phyloP scores from a whole-genome alignment of 768 basidiomycete species.

The Stropharia rugosoannulata region DNA sequence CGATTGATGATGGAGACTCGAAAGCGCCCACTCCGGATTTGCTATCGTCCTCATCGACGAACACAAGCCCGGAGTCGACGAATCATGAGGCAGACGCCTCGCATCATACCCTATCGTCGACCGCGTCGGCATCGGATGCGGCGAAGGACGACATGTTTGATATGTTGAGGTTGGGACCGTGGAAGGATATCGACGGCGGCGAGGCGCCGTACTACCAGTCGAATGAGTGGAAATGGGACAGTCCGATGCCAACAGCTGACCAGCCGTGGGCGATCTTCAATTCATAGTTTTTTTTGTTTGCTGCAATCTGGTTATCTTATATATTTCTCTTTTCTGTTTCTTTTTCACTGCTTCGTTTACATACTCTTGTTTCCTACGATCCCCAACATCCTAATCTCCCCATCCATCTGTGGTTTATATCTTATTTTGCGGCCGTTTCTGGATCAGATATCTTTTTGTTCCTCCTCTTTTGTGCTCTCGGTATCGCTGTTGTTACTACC shows the following conservation, averaged over 20 bases:
- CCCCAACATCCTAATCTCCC: slow-evolving; percentile 25
- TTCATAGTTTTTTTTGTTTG: slow-evolving; percentile 43
- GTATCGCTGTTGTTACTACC: slow-evolving; percentile 35
- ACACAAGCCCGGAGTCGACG: slow-evolving; percentile 70
- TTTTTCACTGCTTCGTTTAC: slow-evolving; percentile 17
- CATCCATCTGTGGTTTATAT: slow-evolving; percentile 32
- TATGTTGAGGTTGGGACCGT: slow-evolving; percentile 54
- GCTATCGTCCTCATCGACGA: slow-evolving; percentile 66
- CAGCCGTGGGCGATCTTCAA: slow-evolving; percentile 74
- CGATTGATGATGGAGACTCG: slow-evolving; percentile 61
- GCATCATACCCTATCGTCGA: slow-evolving; percentile 41
- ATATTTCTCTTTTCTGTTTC: slow-evolving; percentile 21
- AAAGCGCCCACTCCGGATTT: slow-evolving; percentile 79
- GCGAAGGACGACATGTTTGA: slow-evolving; percentile 57
- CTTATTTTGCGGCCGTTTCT: slow-evolving; percentile 23
- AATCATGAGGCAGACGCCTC: slow-evolving; percentile 58
- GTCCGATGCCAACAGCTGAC: slow-evolving; percentile 61
- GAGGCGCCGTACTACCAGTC: slow-evolving; percentile 68
- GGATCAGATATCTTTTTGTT: slow-evolving; percentile 15
- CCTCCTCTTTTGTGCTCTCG: slow-evolving; percentile 34
- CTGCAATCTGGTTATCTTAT: slow-evolving; percentile 24
- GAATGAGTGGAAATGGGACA: slow-evolving; percentile 73
- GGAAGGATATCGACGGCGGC: slow-evolving; percentile 75
- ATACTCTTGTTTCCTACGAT: slow-evolving; percentile 15
- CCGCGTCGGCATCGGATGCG: slow-evolving; percentile 35